Evolutionary conservation across 129 eudicot species (phyloP), one percentile per base, ranked within the genome.

Genomic region (Flaveria sonorensis): DNA sequence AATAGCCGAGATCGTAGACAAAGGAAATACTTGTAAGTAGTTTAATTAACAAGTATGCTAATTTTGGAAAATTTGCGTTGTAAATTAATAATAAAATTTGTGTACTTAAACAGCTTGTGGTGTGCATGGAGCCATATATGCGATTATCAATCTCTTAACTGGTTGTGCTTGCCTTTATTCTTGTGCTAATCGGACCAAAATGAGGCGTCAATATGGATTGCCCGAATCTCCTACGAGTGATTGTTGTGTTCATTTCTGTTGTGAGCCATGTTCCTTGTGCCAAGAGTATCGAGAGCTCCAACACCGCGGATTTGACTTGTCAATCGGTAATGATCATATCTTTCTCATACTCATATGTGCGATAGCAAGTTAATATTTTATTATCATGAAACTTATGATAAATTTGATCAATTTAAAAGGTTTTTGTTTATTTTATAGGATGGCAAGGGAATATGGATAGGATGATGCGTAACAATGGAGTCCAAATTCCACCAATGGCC

Each of bases 281-380:
- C 96, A 87, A 85, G 89, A 82, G 75, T 85, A 87, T 43, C 89
- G 96, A 3, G 91, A 89, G 82, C 96, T 89, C 40, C 47, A 83
- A 67, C 64, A 56, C n/a, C 96, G 77, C 1, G 96, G 96, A 14
- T 87, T 77, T 24, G 85, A 89, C 77, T 19, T 85, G 78, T 14
- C 87, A 51, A 57, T 82, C 7, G 91, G 90, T 80, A 81, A 86
- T 56, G 86, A 63, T 77, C 21, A 63, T 63, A 63, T 63, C 45
- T 63, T n/a, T 28, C 32, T 30, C 16, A 11, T 6, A 21, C 39
- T 26, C 39, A 20, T 7, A n/a, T 7, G 7, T 43, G 4, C 10
- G 72, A 53, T 43, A 11, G 12, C 20, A 57, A 19, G 0, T 45
- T 45, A 10, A 2, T 45, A 45, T 32, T 45, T 45, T 45, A 0